phyloP scores from a whole-genome alignment of 2,329 filamentous ascomycete genomes.

The Phyllosticta citribraziliensis region DNA sequence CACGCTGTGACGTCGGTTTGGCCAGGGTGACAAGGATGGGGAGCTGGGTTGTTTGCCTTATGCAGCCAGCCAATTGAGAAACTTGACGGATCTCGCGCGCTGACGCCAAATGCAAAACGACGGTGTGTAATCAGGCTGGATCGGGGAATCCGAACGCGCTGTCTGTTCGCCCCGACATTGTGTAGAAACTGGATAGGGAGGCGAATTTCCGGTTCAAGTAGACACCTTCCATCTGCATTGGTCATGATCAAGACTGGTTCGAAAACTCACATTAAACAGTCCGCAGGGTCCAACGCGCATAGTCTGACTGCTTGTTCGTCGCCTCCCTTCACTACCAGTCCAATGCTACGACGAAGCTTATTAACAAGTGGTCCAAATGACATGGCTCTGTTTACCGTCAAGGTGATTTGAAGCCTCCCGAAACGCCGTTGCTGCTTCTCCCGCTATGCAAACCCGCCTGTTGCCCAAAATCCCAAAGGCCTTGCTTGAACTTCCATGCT shows the following conservation, averaged over 20 bases:
- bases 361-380: too few species aligned
- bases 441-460: slow-evolving; percentile 8
- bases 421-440: slow-evolving; percentile 8
- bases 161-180: neutral
- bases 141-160: neutral
- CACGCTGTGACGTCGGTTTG: neutral
- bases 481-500: neutral
- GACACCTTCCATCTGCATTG: too few species aligned
- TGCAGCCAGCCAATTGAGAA: neutral
- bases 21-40: neutral
- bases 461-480: neutral
- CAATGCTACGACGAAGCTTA: neutral
- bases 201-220: too few species aligned
- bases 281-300: neutral
- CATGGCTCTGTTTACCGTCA: neutral
- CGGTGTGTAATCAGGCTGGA: neutral
- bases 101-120: neutral
- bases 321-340: neutral
- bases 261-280: neutral
- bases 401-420: neutral
- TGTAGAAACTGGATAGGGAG: neutral
- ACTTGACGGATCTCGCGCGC: neutral
- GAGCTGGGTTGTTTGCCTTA: neutral
- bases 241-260: neutral
- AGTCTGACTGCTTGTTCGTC: neutral